A percentile compares a stretch with the other conserved stretches of the same genome.
Evolutionary conservation across 1,284 basidiomycete species (phyloP).

Genomic region (Laetiporus sulphureus): DNA sequence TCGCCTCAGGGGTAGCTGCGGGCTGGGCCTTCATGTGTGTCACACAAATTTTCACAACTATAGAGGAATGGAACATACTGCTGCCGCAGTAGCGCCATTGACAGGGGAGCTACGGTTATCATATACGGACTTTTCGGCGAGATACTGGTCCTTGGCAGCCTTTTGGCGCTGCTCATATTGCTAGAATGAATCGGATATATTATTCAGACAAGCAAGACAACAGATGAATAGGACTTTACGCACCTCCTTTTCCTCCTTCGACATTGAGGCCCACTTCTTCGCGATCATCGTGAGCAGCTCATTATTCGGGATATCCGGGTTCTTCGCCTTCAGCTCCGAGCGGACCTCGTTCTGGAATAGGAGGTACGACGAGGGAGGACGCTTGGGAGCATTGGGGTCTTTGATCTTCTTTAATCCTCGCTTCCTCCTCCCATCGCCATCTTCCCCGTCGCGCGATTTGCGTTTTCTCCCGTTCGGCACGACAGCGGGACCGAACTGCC

Average conservation of each 20-base stretch:
- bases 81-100: conserved; percentile 7
- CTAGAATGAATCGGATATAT: conserved; percentile 18
- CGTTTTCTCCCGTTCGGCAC: conserved; percentile 37
- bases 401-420: conserved; percentile 52
- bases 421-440: conserved; percentile 39
- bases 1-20: conserved; percentile 17
- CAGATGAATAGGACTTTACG: conserved; percentile 17
- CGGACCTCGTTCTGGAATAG: conserved; percentile 93
- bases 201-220: too few species aligned
- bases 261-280: conserved; percentile 68
- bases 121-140: conserved; percentile 26
- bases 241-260: conserved; percentile 69
- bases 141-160: conserved; percentile 30
- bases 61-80: neutral
- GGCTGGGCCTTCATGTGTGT: neutral
- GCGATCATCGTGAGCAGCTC: conserved; percentile 73
- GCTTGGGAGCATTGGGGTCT: conserved; percentile 93
- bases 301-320: conserved; percentile 62
- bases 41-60: neutral
- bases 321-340: conserved; percentile 56
- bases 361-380: conserved; percentile 91
- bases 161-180: conserved; percentile 31
- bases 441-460: conserved; percentile 36
- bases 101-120: conserved; percentile 16
- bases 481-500: conserved; percentile 18